Evolutionary conservation across 768 basidiomycete genomes (phyloP), one percentile per base, ranked within the genome.

Genomic region (Psilocybe sp.): DNA sequence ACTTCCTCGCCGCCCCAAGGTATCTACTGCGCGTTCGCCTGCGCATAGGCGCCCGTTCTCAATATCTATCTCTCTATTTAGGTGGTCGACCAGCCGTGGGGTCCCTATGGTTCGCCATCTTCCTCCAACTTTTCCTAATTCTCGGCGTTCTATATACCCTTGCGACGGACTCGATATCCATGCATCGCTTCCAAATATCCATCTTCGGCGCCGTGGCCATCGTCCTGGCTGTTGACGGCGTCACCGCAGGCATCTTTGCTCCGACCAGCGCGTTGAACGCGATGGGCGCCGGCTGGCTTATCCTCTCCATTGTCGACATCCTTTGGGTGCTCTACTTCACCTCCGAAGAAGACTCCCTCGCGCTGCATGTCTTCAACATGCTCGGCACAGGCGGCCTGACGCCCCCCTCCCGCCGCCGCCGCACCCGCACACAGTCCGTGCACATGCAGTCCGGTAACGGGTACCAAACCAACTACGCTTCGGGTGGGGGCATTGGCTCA

Each of bases 261-360:
- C 59, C 63, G 23, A 41, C 44, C 10, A 69, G 75, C 8, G 73
- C 90, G 3, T 69, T 84, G 50, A 85, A 89, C 54, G 92, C 95
- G 7, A 85, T 93, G 77, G 87, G 89, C 23, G 92, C 90, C 3
- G 97, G 96, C 51, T 99, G 92, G 91, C 81, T 99, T 60, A 83
- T 99, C 54, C 81, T 96, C 46, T 75, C 93, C 31, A 80, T 98
- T 54, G 89, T 95, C 50, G 79, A 98, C 76, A 89, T 98, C 64
- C 70, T 98, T 51, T 99, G 96, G 96, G 83, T 95, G 12, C 81
- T 98, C 52, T 97, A 92, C 75, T 96, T 99, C 69, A 97, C 95
- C 2, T 91, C 95, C 1, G 95, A 98, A 62, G 94, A 97, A 60
- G 93, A 95, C 63, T 92, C 93, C 0, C 83, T 92, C 55, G 69